A percentile compares a stretch with the other conserved stretches of the same genome.
phyloP scores from a whole-genome alignment of 352 stramenopile genomes.

The Halophytophthora polymorphica region DNA sequence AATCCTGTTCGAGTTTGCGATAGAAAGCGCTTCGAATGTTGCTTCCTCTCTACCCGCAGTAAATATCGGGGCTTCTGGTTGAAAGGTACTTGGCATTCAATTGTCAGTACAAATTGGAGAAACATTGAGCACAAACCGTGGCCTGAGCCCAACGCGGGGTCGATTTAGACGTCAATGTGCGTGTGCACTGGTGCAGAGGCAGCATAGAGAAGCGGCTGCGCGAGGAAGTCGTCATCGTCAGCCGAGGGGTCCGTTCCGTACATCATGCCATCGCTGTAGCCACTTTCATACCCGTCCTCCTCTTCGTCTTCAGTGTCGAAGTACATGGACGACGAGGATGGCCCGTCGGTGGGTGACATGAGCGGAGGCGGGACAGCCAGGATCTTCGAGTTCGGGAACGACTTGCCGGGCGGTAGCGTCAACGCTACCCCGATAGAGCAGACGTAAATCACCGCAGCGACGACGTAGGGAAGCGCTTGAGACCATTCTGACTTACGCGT shows the following conservation, averaged over 20 bases:
- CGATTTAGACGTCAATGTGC: constrained; percentile 10
- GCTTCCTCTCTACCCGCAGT: too few relatives aligned
- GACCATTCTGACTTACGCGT: constrained; percentile 37
- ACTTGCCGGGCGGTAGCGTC: constrained; percentile 30
- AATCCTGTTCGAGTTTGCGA: too few relatives aligned
- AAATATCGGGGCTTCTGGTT: too few relatives aligned
- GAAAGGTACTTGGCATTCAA: too few relatives aligned
- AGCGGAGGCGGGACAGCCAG: constrained; percentile 20
- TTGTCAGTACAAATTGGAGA: too few relatives aligned
- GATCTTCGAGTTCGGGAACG: constrained; percentile 9
- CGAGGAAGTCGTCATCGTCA: constrained; percentile 28
- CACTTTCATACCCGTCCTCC: constrained; percentile 15
- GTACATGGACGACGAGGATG: constrained; percentile 36
- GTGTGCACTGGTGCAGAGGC: constrained; percentile 11
- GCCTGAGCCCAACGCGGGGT: too few relatives aligned
- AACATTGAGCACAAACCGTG: too few relatives aligned
- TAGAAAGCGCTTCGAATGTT: too few relatives aligned
- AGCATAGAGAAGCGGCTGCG: constrained; percentile 42
- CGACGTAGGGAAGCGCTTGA: constrained; percentile 52
- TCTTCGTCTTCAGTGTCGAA: constrained; percentile 52
- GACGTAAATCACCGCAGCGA: constrained; percentile 51
- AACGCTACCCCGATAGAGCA: constrained; percentile 48
- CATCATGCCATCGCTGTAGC: constrained; percentile 6
- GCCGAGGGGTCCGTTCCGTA: constrained; percentile 25
- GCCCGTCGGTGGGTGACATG: constrained; percentile 43